Conservation (phyloP, 768 basidiomycete species). For the Russula virescens region DNA sequence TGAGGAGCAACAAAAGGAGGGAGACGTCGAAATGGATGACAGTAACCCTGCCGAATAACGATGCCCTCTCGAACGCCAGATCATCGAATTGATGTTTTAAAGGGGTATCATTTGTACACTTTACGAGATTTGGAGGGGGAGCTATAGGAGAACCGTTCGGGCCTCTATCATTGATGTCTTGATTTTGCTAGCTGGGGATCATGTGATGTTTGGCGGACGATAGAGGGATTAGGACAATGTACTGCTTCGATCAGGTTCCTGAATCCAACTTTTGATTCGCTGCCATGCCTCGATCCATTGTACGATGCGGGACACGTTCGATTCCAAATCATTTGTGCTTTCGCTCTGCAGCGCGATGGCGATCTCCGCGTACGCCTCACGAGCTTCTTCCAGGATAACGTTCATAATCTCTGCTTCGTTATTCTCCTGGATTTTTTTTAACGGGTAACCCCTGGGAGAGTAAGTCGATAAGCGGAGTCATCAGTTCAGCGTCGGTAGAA, state of each 20-base stretch:
- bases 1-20: slow-evolving; percentile 40
- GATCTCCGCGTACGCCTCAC: slow-evolving; percentile 78
- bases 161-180: background rate
- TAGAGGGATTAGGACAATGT: slow-evolving; percentile 3
- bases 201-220: background rate
- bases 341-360: slow-evolving; percentile 82
- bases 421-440: slow-evolving; percentile 97
- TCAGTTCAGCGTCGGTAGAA: no score
- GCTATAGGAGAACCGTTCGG: background rate
- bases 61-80: background rate
- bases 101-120: background rate
- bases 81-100: background rate
- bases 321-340: slow-evolving; percentile 70
- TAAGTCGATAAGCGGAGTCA: background rate
- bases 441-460: slow-evolving; percentile 63
- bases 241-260: slow-evolving; percentile 15
- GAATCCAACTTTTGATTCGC: slow-evolving; percentile 26
- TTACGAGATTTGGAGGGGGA: background rate
- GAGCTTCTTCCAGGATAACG: slow-evolving; percentile 83
- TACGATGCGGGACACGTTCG: slow-evolving; percentile 82
- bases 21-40: slow-evolving; percentile 44
- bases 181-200: background rate
- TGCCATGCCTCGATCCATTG: slow-evolving; percentile 81
- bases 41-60: slow-evolving; percentile 33
- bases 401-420: slow-evolving; percentile 99